Percentiles rank a stretch among this genome's conserved stretches.
Conservation (phyloP, 306 rosid genomes). For the Lathyrus sativus region DNA sequence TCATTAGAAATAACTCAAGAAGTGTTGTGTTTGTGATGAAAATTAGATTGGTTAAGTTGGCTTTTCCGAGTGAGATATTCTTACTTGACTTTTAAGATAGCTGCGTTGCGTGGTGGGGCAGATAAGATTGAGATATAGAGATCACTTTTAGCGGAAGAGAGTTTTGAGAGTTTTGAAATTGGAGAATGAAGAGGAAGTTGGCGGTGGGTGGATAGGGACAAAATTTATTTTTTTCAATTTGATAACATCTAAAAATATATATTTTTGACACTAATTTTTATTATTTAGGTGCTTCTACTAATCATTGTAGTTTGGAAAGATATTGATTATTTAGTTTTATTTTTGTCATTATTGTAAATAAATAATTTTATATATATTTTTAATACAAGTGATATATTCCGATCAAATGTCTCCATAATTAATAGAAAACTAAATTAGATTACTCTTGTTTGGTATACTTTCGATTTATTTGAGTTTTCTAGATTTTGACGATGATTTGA, state of each 20-base stretch:
- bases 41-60: not conserved
- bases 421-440: too few species aligned
- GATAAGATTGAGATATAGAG: not conserved
- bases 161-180: conserved; percentile 5
- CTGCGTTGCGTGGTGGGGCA: conserved; percentile 31
- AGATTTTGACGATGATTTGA: too few species aligned
- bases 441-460: too few species aligned
- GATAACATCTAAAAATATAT: too few species aligned
- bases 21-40: not conserved
- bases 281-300: not conserved
- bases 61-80: conserved; percentile 32
- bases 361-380: too few species aligned
- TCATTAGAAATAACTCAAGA: conserved; percentile 36
- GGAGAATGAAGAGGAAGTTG: not conserved
- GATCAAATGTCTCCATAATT: too few species aligned
- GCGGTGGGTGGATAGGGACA: not conserved
- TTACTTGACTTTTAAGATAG: conserved; percentile 68
- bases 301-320: not conserved
- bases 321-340: not conserved
- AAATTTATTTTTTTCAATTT: too few species aligned
- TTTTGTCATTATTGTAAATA: too few species aligned
- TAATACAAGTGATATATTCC: too few species aligned
- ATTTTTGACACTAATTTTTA: too few species aligned
- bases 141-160: too few species aligned
- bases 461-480: too few species aligned